Percentiles rank a stretch among this genome's conserved stretches.
phyloP scores from a whole-genome alignment of 2,329 filamentous ascomycete species.

The Fusarium sp. region DNA sequence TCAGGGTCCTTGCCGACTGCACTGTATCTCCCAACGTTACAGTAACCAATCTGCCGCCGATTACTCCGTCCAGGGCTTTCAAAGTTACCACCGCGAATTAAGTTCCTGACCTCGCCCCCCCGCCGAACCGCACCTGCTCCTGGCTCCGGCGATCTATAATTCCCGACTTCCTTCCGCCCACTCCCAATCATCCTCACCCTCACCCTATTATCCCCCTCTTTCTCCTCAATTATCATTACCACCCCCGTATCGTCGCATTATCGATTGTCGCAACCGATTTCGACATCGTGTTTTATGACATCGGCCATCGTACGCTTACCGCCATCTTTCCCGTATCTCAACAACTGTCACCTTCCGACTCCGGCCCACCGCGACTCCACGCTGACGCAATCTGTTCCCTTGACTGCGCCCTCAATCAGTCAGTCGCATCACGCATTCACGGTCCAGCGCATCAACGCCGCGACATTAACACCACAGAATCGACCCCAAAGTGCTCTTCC shows the following conservation, averaged over 20 bases:
- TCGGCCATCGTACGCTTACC: neutral
- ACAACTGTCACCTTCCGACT: slow-evolving; percentile 29
- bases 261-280: slow-evolving; percentile 13
- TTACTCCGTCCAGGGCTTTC: neutral
- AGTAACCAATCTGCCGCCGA: neutral
- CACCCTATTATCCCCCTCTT: slow-evolving; percentile 1
- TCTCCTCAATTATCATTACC: slow-evolving; percentile 16
- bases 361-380: slow-evolving; percentile 40
- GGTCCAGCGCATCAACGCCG: slow-evolving; percentile 9
- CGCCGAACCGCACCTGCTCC: slow-evolving; percentile 28
- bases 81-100: neutral
- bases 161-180: slow-evolving; percentile 23
- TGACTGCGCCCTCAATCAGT: slow-evolving; percentile 21
- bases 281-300: neutral
- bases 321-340: slow-evolving; percentile 27
- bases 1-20: slow-evolving; percentile 21
- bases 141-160: slow-evolving; percentile 36
- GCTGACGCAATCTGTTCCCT: slow-evolving; percentile 45
- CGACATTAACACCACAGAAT: neutral
- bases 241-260: slow-evolving; percentile 7
- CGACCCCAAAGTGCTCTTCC: neutral
- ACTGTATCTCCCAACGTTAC: neutral
- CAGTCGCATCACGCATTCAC: slow-evolving; percentile 23
- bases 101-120: slow-evolving; percentile 20
- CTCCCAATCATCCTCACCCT: neutral